A percentile compares a stretch with the other conserved stretches of the same genome.
Conservation (phyloP, 805 yeast genomes). For the Candida alai region DNA sequence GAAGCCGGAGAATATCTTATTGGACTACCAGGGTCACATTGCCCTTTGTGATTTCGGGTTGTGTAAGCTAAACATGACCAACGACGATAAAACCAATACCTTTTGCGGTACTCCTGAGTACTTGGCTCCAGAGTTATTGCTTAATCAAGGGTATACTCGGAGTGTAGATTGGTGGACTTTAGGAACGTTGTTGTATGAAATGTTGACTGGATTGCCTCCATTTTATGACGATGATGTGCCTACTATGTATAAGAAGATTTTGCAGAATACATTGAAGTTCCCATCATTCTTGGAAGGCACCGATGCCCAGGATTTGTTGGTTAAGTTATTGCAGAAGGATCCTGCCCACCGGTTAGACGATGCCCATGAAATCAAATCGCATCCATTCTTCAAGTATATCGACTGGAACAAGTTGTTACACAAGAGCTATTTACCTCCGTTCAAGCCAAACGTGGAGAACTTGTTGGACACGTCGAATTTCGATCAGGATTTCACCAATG, state of each 20-base stretch:
- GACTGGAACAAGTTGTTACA: slow-evolving; percentile 82
- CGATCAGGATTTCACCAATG: slow-evolving; percentile 87
- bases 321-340: slow-evolving; percentile 76
- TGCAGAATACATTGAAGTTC: slow-evolving; percentile 84
- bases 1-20: slow-evolving; percentile 91
- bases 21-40: slow-evolving; percentile 96
- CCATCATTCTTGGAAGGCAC: slow-evolving; percentile 78
- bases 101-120: slow-evolving; percentile 99
- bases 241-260: slow-evolving; percentile 88
- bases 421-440: slow-evolving; percentile 93
- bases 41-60: slow-evolving; percentile 97
- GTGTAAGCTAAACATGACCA: slow-evolving; percentile 91
- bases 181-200: slow-evolving; percentile 89
- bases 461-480: slow-evolving; percentile 90
- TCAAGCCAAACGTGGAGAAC: slow-evolving; percentile 84
- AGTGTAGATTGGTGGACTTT: slow-evolving; percentile 99
- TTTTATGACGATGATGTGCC: slow-evolving; percentile 93
- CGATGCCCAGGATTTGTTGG: slow-evolving; percentile 78
- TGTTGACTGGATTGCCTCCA: slow-evolving; percentile 97
- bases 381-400: slow-evolving; percentile 81
- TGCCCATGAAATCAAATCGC: slow-evolving; percentile 78
- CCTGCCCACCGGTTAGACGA: slow-evolving; percentile 79
- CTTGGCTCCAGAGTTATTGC: slow-evolving; percentile 87
- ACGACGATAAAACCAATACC: slow-evolving; percentile 82
- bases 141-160: slow-evolving; percentile 92